These are phyloP conservation scores for Endogone sp. DNA, from an alignment of 192 early-diverging fungal genomes.

Conservation along the genomic window DNA sequence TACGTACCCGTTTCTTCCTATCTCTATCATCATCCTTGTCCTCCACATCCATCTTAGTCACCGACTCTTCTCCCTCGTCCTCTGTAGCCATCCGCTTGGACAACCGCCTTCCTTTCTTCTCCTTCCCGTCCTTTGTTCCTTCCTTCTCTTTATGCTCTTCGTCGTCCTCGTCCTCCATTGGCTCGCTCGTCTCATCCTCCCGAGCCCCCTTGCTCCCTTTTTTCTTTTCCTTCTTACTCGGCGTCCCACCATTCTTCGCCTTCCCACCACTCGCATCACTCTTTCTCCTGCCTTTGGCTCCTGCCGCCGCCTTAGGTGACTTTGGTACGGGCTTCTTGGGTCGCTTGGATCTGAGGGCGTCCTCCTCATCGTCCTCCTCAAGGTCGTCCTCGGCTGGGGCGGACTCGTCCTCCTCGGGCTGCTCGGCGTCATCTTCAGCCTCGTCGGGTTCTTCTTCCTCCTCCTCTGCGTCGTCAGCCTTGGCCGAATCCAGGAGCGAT, in stretches of 20 bases:
- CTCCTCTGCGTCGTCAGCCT: conserved; percentile 5
- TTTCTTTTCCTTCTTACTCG: conserved; percentile 10
- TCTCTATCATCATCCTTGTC: neutral
- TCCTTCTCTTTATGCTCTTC: neutral
- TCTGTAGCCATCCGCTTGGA: too few relatives aligned
- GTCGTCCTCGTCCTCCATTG: conserved; percentile 7
- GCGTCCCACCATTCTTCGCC: neutral
- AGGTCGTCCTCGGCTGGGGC: neutral
- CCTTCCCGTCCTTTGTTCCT: neutral
- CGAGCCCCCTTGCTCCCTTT: neutral
- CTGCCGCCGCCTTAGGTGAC: neutral
- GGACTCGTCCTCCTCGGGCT: neutral
- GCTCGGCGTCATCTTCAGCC: conserved; percentile 13
- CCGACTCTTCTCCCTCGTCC: too few relatives aligned
- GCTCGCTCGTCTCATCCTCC: too few relatives aligned
- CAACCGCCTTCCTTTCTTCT: neutral
- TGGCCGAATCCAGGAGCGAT: conserved; percentile 11
- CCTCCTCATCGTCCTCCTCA: conserved; percentile 12
- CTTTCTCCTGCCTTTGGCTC: conserved; percentile 5
- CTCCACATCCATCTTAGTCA: too few relatives aligned
- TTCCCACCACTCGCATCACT: conserved; percentile 5
- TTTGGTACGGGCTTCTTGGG: neutral
- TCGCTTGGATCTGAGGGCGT: neutral
- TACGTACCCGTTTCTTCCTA: conserved; percentile 5
- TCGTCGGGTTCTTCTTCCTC: conserved; percentile 19